Conservation (phyloP, 169 alveolate genomes). For the Eimeria mitis region DNA sequence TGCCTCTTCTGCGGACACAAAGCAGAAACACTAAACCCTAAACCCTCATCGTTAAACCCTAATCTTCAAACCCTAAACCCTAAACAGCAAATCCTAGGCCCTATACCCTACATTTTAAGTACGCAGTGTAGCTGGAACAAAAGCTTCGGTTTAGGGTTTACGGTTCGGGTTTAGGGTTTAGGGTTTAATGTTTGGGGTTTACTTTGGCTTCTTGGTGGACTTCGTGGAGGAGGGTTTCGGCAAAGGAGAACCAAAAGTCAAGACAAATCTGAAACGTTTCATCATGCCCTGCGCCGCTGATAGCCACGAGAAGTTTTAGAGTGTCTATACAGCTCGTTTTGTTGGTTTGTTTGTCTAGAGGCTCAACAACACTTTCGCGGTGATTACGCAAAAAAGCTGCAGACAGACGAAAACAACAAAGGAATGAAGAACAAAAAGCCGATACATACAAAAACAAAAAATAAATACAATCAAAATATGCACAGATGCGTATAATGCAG, state of each 20-base stretch:
- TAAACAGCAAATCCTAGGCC: background rate
- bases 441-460: background rate
- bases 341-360: constrained; percentile 55
- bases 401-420: background rate
- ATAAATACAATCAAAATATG: no score
- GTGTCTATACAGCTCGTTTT: constrained; percentile 29
- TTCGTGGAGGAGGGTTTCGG: constrained; percentile 83
- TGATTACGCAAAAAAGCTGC: constrained; percentile 78
- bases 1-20: background rate
- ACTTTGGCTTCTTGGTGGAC: constrained; percentile 43
- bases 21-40: background rate
- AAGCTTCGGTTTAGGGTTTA: no score
- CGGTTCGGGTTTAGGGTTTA: background rate
- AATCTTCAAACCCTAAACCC: background rate
- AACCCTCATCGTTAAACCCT: background rate
- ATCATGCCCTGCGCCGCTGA: constrained; percentile 91
- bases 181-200: constrained; percentile 11
- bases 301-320: constrained; percentile 18
- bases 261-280: constrained; percentile 98
- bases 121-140: no score
- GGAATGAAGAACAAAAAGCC: background rate
- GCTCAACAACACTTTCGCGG: constrained; percentile 72
- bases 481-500: no score
- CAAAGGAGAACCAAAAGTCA: constrained; percentile 98
- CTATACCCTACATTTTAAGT: background rate